phyloP scores from a whole-genome alignment of 2,329 filamentous ascomycete species.

The Exserohilum rostratum region DNA sequence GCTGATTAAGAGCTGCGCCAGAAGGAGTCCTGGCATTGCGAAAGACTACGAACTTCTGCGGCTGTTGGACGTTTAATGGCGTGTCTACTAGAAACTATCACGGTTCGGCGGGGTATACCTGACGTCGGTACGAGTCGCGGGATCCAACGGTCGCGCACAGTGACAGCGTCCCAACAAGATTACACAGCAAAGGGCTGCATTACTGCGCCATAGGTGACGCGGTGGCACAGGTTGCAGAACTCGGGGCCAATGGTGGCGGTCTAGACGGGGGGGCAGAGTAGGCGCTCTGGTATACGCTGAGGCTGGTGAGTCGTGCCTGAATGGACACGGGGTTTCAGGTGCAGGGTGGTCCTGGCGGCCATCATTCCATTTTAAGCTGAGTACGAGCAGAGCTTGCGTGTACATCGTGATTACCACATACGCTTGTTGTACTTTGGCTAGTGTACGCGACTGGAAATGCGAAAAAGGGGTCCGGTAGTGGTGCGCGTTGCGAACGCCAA shows the following conservation, averaged over 20 bases:
- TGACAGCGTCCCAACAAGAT: neutral
- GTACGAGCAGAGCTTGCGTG: constrained; percentile 13
- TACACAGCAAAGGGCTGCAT: neutral
- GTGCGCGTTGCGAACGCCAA: neutral
- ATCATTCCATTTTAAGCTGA: constrained; percentile 4
- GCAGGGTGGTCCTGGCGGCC: neutral
- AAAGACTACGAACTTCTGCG: constrained; percentile 44
- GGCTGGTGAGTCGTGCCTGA: neutral
- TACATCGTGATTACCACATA: constrained; percentile 2
- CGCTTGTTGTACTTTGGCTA: constrained; percentile 4
- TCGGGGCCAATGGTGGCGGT: neutral
- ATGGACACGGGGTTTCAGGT: neutral
- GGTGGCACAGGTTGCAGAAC: neutral
- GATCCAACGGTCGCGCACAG: neutral
- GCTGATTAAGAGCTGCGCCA: constrained; percentile 41
- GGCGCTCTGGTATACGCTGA: neutral
- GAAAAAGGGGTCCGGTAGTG: neutral
- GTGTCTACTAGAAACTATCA: neutral
- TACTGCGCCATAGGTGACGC: constrained; percentile 4
- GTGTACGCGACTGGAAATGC: neutral
- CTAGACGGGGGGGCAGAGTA: neutral
- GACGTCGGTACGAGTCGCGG: neutral
- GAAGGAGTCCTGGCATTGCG: constrained; percentile 43
- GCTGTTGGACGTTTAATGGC: constrained; percentile 28
- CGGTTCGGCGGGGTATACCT: neutral